Evolutionary conservation across 345 rosid species (phyloP).

Genomic region (Pistacia vera): DNA sequence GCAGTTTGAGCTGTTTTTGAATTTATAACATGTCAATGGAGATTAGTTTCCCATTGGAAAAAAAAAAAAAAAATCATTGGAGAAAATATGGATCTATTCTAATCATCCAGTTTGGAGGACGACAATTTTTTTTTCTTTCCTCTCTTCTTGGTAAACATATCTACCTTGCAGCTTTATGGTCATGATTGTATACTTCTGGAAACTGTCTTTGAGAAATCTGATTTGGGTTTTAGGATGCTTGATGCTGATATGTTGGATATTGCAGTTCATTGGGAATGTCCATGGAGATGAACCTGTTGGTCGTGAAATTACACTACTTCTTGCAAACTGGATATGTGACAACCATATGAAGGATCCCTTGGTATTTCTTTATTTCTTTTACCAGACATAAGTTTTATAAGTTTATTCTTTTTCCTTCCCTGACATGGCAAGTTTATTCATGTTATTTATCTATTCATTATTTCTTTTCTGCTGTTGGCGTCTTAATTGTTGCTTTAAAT

Average conservation of each 20-base stretch:
- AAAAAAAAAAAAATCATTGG: not conserved
- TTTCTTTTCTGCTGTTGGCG: not conserved
- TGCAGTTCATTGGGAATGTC: slow-evolving; percentile 90
- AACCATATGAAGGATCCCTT: slow-evolving; percentile 69
- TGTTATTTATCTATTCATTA: too few species aligned
- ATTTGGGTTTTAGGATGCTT: slow-evolving; percentile 13
- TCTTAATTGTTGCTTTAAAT: slow-evolving; percentile 7
- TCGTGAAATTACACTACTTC: slow-evolving; percentile 76
- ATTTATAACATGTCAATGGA: not conserved
- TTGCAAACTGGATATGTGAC: slow-evolving; percentile 96
- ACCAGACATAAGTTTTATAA: not conserved
- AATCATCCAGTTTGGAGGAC: not conserved
- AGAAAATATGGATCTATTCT: not conserved
- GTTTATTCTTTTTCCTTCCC: slow-evolving; percentile 1
- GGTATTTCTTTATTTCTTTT: slow-evolving; percentile 49
- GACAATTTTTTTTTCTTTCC: not conserved
- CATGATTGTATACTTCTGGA: not conserved
- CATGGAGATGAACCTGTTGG: slow-evolving; percentile 98
- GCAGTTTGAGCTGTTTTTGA: not conserved
- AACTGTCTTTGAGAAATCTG: slow-evolving; percentile 3
- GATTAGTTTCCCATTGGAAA: too few species aligned
- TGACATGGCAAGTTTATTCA: not conserved
- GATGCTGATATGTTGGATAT: slow-evolving; percentile 22
- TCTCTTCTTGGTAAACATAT: not conserved
- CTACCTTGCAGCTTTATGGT: not conserved